Evolutionary conservation across 192 early-diverging fungal species (phyloP).

Genomic region (Coemansia sp.): DNA sequence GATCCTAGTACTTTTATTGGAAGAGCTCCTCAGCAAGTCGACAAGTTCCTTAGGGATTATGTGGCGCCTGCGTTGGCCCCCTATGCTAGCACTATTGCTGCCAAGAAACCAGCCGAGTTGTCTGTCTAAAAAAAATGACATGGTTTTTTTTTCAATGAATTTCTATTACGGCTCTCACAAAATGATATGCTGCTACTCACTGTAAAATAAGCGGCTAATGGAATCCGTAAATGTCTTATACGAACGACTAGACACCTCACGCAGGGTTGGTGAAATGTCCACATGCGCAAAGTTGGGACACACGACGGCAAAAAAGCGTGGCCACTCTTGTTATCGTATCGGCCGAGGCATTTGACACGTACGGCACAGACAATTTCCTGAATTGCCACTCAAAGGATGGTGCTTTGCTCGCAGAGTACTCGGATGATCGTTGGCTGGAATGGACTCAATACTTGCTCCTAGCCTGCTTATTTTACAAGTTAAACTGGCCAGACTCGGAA

Average conservation of each 20-base stretch:
- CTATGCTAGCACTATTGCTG: conserved; percentile 65
- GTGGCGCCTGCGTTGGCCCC: conserved; percentile 84
- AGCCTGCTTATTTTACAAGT: too few relatives aligned
- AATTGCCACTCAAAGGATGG: neutral
- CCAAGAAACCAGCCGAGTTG: conserved; percentile 51
- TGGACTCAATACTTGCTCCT: too few relatives aligned
- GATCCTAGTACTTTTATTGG: conserved; percentile 92
- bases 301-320: neutral
- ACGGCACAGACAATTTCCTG: neutral
- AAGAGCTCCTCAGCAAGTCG: conserved; percentile 93
- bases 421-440: too few relatives aligned
- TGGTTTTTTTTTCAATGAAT: too few relatives aligned
- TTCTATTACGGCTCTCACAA: too few relatives aligned
- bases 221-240: too few relatives aligned
- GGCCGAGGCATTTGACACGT: neutral
- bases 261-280: neutral
- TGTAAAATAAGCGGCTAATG: too few relatives aligned
- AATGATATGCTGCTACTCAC: too few relatives aligned
- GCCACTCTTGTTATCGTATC: neutral
- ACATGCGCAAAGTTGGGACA: neutral
- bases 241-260: too few relatives aligned
- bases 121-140: conserved; percentile 24
- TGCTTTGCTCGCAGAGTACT: neutral
- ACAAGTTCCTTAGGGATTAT: conserved; percentile 77
- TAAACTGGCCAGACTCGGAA: too few relatives aligned